Base-by-base conservation (phyloP, 176 grass and related monocot genomes). In the Ananas comosus region DNA sequence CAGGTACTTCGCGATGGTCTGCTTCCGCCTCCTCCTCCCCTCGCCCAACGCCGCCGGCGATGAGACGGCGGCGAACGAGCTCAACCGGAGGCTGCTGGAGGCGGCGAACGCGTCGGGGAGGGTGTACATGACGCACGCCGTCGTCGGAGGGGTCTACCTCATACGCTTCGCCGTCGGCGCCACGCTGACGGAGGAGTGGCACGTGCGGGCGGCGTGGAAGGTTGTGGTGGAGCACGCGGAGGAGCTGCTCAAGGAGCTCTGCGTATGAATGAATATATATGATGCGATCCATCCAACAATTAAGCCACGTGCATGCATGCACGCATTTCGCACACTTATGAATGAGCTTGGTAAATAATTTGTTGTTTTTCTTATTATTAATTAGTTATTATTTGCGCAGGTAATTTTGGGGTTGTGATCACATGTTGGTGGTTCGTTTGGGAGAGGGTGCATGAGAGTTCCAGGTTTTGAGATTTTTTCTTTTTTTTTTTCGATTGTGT, bases 21-120 rank as follows among this genome's bases (percentile, higher is more conserved):
- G 73, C 54, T 86, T 86, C 64, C 63, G 78, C 13, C 78, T 86
- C 56, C 78, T 86, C 56, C 63, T 53, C 9, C 72, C 64, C 9
- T 68, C 64, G 2, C 48, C 13, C 14, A 3, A 23, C 4, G 49
- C 10, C 2, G 67, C 50, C 7, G 49, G 48, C n/a, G 72, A 49
- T 2, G 66, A 72, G 11, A 69, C 16, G 10, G 3, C 13, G 12
- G 56, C 57, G 9, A 64, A 74, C 67, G 50, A n/a, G 52, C 0
- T 79, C 12, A 88, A 85, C 66, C 65, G 75, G 13, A 69, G 69
- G 74, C 78, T 59, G 2, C 54, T 59, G 12, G 54, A 59, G 54
- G 54, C 11, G 14, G 16, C 19, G 12, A 59, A 59, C 54, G 54
- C 54, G 3, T 59, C 54, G 1, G 54, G 54, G 54, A 59, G 19